phyloP scores from a whole-genome alignment of 352 stramenopile species.

The Blastocystis sp. region DNA sequence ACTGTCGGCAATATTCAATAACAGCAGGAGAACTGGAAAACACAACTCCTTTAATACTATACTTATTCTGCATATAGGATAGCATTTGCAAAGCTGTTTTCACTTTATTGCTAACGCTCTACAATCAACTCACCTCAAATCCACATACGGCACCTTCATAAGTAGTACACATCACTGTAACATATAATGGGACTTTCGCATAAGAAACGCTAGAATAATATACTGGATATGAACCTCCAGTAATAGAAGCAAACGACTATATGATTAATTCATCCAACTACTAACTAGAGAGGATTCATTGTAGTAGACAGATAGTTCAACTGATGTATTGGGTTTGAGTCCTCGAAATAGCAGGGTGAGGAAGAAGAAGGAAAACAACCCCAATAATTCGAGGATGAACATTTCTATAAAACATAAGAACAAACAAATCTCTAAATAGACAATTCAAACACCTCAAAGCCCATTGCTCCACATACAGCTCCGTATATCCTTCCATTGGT shows the following conservation, averaged over 20 bases:
- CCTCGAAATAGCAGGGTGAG: too few relatives aligned
- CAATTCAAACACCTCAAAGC: conserved; percentile 48
- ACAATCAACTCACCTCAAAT: not conserved
- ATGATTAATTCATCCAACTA: too few relatives aligned
- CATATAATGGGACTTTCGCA: not conserved
- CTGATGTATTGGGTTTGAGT: too few relatives aligned
- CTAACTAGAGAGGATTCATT: too few relatives aligned
- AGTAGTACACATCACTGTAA: not conserved
- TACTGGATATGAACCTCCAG: too few relatives aligned
- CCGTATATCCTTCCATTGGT: too few relatives aligned
- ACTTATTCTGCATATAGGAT: not conserved
- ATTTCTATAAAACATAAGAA: not conserved
- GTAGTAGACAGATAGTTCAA: too few relatives aligned
- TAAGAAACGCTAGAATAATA: too few relatives aligned
- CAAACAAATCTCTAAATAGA: conserved; percentile 26
- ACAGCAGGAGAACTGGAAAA: not conserved
- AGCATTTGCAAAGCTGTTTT: not conserved
- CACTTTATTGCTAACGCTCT: not conserved
- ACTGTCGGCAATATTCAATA: not conserved
- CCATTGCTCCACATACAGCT: conserved; percentile 45
- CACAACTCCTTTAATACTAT: not conserved
- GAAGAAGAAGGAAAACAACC: too few relatives aligned
- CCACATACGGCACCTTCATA: not conserved
- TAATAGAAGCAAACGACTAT: too few relatives aligned
- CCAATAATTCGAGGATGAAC: too few relatives aligned